A percentile compares a stretch with the other conserved stretches of the same genome.
phyloP scores from a whole-genome alignment of 495 filamentous ascomycete species.

The Diplogelasinospora grovesii region DNA sequence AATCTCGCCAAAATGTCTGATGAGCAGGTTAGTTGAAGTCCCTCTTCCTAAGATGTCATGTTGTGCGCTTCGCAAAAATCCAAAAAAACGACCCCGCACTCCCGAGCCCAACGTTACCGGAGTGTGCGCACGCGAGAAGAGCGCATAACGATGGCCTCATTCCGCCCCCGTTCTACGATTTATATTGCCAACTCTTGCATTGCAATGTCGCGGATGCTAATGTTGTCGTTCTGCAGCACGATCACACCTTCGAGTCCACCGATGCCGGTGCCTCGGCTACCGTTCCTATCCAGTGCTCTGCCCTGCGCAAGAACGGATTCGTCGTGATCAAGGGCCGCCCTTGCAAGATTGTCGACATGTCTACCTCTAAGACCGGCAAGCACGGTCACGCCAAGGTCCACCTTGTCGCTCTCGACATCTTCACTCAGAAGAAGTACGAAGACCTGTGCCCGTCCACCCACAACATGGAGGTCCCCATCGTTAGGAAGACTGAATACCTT shows the following conservation, averaged over 20 bases:
- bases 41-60: constrained; percentile 4
- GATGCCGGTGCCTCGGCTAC: constrained; percentile 92
- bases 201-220: not conserved
- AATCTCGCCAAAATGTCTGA: constrained; percentile 46
- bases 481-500: constrained; percentile 82
- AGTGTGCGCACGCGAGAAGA: constrained; percentile 7
- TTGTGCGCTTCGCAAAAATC: constrained; percentile 16
- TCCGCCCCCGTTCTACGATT: too few species aligned
- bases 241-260: constrained; percentile 83
- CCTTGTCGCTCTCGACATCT: constrained; percentile 94
- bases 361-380: constrained; percentile 99
- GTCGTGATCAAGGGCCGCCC: constrained; percentile 97
- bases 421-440: constrained; percentile 98
- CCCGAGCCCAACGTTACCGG: constrained; percentile 19
- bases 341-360: constrained; percentile 99
- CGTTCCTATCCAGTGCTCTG: constrained; percentile 98
- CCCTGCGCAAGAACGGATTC: constrained; percentile 95
- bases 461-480: constrained; percentile 99
- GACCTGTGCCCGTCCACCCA: constrained; percentile 99
- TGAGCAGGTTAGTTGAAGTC: constrained; percentile 31
- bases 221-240: constrained; percentile 62
- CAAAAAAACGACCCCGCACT: constrained; percentile 28
- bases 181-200: too few species aligned
- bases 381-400: constrained; percentile 99
- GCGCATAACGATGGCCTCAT: too few species aligned